phyloP scores from a whole-genome alignment of 179 eudicot genomes.

The Drosera spatulata region DNA sequence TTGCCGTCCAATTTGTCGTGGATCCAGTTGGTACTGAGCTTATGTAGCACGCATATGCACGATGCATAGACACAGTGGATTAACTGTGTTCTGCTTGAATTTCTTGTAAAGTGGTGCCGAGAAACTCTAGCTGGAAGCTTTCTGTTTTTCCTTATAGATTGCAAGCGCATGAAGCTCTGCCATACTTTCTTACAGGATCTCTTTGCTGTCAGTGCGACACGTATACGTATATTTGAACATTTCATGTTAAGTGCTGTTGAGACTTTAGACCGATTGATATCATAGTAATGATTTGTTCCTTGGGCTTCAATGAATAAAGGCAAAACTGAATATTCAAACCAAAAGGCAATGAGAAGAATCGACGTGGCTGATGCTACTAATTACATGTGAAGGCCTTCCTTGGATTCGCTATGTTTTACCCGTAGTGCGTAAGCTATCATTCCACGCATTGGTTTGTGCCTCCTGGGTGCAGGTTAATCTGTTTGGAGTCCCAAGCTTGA shows the following conservation, averaged over 20 bases:
- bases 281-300: no score
- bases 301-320: no score
- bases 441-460: no score
- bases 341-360: no score
- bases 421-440: no score
- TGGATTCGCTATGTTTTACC: no score
- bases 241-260: background rate
- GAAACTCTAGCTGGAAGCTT: background rate
- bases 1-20: conserved; percentile 41
- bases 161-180: background rate
- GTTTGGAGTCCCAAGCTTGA: no score
- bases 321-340: no score
- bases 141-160: background rate
- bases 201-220: background rate
- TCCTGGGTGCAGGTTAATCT: no score
- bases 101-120: background rate
- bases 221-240: background rate
- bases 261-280: no score
- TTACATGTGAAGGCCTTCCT: no score
- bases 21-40: conserved; percentile 82
- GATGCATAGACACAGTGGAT: background rate
- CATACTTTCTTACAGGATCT: background rate
- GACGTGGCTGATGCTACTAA: no score
- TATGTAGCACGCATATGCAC: conserved; percentile 29
- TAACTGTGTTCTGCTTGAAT: background rate